Percentiles rank a stretch among this genome's conserved stretches.
Evolutionary conservation across 1,284 basidiomycete species (phyloP).

Genomic region (Caloboletus firmus): DNA sequence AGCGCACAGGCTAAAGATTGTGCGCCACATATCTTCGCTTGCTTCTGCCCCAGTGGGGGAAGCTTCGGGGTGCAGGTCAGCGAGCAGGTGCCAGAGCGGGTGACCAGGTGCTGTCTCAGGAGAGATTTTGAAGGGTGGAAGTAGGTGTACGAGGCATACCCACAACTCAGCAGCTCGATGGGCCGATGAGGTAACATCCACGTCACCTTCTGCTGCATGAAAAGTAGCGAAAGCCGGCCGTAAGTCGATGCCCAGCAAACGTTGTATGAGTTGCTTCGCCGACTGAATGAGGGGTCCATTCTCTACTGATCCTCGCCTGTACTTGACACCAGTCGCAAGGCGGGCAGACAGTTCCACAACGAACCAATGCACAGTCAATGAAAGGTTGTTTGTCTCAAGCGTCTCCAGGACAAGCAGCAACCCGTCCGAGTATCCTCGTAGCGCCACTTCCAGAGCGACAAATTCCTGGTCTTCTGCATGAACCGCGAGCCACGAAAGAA

Average conservation of each 20-base stretch:
- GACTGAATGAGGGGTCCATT: constrained; percentile 30
- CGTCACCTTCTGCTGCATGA: constrained; percentile 36
- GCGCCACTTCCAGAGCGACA: constrained; percentile 31
- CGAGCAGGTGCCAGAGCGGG: constrained; percentile 50
- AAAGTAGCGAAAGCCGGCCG: constrained; percentile 47
- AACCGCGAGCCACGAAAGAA: constrained; percentile 45
- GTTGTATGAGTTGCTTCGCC: constrained; percentile 43
- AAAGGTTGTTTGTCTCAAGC: constrained; percentile 34
- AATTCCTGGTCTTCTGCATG: constrained; percentile 37
- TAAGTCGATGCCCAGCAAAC: constrained; percentile 57
- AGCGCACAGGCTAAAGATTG: constrained; percentile 68
- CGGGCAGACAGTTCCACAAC: constrained; percentile 57
- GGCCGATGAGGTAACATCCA: constrained; percentile 35
- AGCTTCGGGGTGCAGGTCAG: constrained; percentile 36
- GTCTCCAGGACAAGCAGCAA: constrained; percentile 44
- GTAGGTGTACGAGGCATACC: constrained; percentile 71
- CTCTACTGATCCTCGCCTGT: constrained; percentile 28
- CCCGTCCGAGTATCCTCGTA: constrained; percentile 42
- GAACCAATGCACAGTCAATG: constrained; percentile 59
- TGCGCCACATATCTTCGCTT: constrained; percentile 75
- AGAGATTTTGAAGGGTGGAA: constrained; percentile 25
- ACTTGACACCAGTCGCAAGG: constrained; percentile 28
- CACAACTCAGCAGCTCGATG: constrained; percentile 64
- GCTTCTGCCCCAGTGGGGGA: constrained; percentile 44
- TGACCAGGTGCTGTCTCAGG: constrained; percentile 29